Conservation (phyloP, 371 early-diverging fungal species). For the Rhizopus delemar region DNA sequence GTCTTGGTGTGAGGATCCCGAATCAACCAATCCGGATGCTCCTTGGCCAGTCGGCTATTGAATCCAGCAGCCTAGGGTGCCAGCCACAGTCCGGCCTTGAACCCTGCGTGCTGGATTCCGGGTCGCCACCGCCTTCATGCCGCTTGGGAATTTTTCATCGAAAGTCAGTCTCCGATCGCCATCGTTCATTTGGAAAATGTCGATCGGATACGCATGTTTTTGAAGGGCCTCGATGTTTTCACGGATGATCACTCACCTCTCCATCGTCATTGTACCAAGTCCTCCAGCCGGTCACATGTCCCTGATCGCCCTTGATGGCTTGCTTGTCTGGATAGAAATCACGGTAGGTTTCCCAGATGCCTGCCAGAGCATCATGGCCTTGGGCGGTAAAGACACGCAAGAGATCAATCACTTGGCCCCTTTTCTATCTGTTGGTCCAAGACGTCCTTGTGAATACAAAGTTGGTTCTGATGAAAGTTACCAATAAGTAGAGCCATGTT, state of each 20-base stretch:
- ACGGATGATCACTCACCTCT: slow-evolving; percentile 53
- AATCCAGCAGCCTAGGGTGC: slow-evolving; percentile 59
- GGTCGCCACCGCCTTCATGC: slow-evolving; percentile 45
- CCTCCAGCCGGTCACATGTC: slow-evolving; percentile 61
- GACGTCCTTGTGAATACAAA: slow-evolving; percentile 55
- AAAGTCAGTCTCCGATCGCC: slow-evolving; percentile 67
- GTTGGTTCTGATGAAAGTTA: slow-evolving; percentile 39
- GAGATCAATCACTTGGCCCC: slow-evolving; percentile 28
- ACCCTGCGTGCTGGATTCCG: slow-evolving; percentile 48
- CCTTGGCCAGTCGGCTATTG: slow-evolving; percentile 46
- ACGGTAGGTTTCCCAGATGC: slow-evolving; percentile 53
- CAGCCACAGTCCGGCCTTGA: slow-evolving; percentile 62
- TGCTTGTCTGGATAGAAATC: slow-evolving; percentile 40
- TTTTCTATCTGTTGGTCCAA: slow-evolving; percentile 32
- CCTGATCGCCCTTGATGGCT: slow-evolving; percentile 29
- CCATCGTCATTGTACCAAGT: slow-evolving; percentile 65
- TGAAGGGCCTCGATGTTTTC: slow-evolving; percentile 49
- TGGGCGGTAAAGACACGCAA: slow-evolving; percentile 36
- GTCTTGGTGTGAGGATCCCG: slow-evolving; percentile 35
- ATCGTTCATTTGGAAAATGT: slow-evolving; percentile 65
- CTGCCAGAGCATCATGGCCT: slow-evolving; percentile 37
- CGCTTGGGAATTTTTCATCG: slow-evolving; percentile 53
- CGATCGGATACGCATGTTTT: slow-evolving; percentile 49
- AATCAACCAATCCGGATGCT: slow-evolving; percentile 61
- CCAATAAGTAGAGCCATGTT: slow-evolving; percentile 59